Conservation (phyloP, 441 rosid species). For the Adansonia gregorii region DNA sequence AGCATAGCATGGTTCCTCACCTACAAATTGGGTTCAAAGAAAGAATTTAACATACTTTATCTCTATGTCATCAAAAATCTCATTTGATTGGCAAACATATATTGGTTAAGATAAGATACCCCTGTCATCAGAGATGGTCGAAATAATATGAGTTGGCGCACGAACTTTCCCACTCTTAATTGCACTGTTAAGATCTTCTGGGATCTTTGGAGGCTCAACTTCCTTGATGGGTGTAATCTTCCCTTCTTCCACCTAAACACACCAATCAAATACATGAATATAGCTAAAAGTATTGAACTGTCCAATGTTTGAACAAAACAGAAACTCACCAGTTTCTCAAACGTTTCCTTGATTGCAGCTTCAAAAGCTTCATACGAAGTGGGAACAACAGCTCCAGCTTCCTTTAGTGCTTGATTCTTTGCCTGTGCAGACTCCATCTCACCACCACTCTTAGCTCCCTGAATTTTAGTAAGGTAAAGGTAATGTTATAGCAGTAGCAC, state of each 20-base stretch:
- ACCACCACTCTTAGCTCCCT: slow-evolving; percentile 99
- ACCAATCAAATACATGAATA: slow-evolving; percentile 21
- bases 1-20: slow-evolving; percentile 96
- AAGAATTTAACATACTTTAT: slow-evolving; percentile 18
- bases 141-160: slow-evolving; percentile 94
- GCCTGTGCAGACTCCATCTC: slow-evolving; percentile 99
- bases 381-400: slow-evolving; percentile 93
- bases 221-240: slow-evolving; percentile 75
- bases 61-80: slow-evolving; percentile 17
- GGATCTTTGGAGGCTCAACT: slow-evolving; percentile 82
- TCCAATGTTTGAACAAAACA: slow-evolving; percentile 19
- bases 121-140: slow-evolving; percentile 95
- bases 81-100: slow-evolving; percentile 10
- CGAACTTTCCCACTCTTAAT: slow-evolving; percentile 96
- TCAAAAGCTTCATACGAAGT: slow-evolving; percentile 89
- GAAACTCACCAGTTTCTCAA: slow-evolving; percentile 76
- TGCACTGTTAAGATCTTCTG: slow-evolving; percentile 89
- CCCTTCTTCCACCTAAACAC: slow-evolving; percentile 67
- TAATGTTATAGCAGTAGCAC: neutral
- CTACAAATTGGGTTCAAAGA: slow-evolving; percentile 39
- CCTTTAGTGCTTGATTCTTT: slow-evolving; percentile 86
- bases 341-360: slow-evolving; percentile 75
- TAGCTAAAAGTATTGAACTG: slow-evolving; percentile 15
- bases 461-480: slow-evolving; percentile 33
- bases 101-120: slow-evolving; percentile 42